phyloP scores from a whole-genome alignment of 2,329 filamentous ascomycete genomes.

The Colletotrichum camelliae region DNA sequence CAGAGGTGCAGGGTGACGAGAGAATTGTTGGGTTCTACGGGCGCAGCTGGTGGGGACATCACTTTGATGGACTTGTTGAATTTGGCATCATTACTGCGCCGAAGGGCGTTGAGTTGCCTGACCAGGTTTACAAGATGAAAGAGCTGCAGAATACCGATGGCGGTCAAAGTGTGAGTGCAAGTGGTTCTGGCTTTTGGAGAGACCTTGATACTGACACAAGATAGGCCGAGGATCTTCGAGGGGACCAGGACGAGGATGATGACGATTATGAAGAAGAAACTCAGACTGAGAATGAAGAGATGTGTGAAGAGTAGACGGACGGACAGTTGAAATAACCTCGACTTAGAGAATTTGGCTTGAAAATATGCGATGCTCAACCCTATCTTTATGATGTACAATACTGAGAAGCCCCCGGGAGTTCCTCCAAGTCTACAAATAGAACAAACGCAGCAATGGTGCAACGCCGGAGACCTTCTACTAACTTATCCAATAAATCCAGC shows the following conservation, averaged over 20 bases:
- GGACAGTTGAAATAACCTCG: not conserved
- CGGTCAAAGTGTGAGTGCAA: not conserved
- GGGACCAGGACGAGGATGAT: not conserved
- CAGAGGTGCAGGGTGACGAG: conserved; percentile 37
- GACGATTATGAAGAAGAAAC: not conserved
- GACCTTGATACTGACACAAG: not conserved
- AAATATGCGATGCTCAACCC: not conserved
- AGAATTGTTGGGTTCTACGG: conserved; percentile 53
- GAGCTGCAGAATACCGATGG: conserved; percentile 43
- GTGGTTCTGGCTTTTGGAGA: accelerated
- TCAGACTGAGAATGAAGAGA: not conserved
- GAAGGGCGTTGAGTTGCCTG: conserved; percentile 41
- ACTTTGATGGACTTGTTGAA: conserved; percentile 34
- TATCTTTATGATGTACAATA: not conserved
- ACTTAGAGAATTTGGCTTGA: accelerated
- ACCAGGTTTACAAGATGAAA: conserved; percentile 42
- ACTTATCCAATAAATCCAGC: not conserved
- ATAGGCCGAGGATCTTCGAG: not conserved
- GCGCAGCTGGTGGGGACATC: conserved; percentile 28
- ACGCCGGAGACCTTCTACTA: not conserved
- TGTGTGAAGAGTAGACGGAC: not conserved
- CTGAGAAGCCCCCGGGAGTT: accelerated
- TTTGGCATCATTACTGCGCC: conserved; percentile 55
- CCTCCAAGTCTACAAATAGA: too few relatives aligned
- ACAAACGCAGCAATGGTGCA: not conserved